A percentile compares a stretch with the other conserved stretches of the same genome.
These are phyloP conservation scores for Fusarium setosum DNA, from an alignment of 2,329 filamentous ascomycete genomes.

Conservation along the genomic window DNA sequence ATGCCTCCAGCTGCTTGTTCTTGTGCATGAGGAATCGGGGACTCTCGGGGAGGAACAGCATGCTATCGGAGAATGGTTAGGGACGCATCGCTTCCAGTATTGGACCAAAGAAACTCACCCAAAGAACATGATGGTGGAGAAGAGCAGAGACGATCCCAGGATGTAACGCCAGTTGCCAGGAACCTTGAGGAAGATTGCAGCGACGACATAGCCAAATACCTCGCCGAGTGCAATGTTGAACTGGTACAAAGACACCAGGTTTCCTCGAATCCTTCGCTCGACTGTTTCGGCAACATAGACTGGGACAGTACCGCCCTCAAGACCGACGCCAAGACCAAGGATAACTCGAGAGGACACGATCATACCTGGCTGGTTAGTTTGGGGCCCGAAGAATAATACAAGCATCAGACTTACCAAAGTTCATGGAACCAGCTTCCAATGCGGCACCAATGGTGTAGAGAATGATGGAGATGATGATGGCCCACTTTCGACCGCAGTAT, in stretches of 20 bases:
- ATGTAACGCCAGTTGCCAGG: slow-evolving; percentile 79
- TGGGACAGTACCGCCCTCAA: slow-evolving; percentile 79
- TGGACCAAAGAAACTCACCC: slow-evolving; percentile 36
- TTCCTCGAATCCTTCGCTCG: slow-evolving; percentile 73
- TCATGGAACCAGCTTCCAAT: slow-evolving; percentile 74
- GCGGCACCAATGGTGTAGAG: slow-evolving; percentile 78
- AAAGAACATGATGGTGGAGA: slow-evolving; percentile 62
- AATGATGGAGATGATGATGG: slow-evolving; percentile 76
- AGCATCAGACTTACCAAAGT: slow-evolving; percentile 59
- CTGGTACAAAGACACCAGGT: slow-evolving; percentile 79
- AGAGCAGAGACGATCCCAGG: slow-evolving; percentile 77
- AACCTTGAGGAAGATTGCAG: slow-evolving; percentile 78
- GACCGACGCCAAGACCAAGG: slow-evolving; percentile 76
- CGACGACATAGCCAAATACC: slow-evolving; percentile 78
- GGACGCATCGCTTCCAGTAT: slow-evolving; percentile 50
- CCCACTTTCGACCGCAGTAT: slow-evolving; percentile 72
- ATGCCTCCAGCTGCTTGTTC: slow-evolving; percentile 56
- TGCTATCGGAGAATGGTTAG: slow-evolving; percentile 56
- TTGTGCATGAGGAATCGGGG: slow-evolving; percentile 79
- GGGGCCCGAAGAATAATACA: fast-evolving
- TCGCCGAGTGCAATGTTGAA: slow-evolving; percentile 82
- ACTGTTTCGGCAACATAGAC: slow-evolving; percentile 82
- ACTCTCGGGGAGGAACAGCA: slow-evolving; percentile 78
- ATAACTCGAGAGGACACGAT: slow-evolving; percentile 76
- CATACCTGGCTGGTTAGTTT: slow-evolving; percentile 58